Evolutionary conservation across 2,329 filamentous ascomycete genomes (phyloP), one percentile per base, ranked within the genome.

Genomic region (Fusarium sp.): DNA sequence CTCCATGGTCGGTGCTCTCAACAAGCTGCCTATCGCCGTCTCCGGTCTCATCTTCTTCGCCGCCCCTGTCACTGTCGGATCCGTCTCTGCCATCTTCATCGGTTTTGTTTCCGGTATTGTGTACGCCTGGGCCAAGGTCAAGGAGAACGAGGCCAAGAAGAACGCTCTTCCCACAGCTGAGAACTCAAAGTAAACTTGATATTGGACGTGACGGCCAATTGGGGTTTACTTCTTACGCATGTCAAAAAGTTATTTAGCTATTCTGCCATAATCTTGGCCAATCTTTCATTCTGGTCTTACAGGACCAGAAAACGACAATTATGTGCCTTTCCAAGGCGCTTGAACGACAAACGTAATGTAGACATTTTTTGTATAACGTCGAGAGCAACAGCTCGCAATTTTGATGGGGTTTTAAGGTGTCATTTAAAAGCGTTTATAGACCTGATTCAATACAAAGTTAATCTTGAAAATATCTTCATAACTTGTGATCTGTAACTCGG

Each of bases 1-100:
- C 85, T 97, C 93, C 40, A 98, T 99, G 95, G 96, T 98, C 59
- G 96, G 96, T 70, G 94, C 95, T 27, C 87, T 99, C 77, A 99
- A 99, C 88, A 99, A 99, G 86, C 90, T 99, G 34, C 96, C 96
- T 34, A 94, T 99, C 74, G 96, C 96, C 56, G 80, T 99, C 74
- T 95, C 92, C 69, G 96, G 96, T 44, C 88, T 99, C 49, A 82
- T 98, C 77, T 99, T 99, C 87, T 99, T 99, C 82, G 89, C 96
- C 69, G 94, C 94, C 0, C 94, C 96, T 1, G 92, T 97, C 74
- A 98, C 96, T 1, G 88, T 98, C 65, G 94, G 94, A 74, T 96
- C 93, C 78, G 93, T 97, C 15, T 94, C 93, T n/a, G 96, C 96
- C 74, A 98, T 99, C 78, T 86, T 90, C 67, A 87, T 98, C 65